phyloP scores from a whole-genome alignment of 805 yeast genomes.

The Grigorovia transvaalensis region DNA sequence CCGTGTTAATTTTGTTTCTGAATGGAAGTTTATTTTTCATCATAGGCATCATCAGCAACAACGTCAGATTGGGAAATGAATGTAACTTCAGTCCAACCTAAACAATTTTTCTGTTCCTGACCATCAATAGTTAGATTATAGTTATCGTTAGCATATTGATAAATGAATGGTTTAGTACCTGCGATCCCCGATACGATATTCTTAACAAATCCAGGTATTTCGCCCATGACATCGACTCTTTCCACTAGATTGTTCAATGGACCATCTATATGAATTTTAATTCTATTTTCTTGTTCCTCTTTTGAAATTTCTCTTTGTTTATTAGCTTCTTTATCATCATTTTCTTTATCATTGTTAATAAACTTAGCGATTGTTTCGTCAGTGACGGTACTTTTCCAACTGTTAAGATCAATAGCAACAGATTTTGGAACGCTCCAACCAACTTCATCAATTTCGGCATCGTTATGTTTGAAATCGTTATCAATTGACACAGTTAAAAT shows the following conservation, averaged over 20 bases:
- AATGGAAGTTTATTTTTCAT: constrained; percentile 3
- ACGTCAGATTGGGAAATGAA: constrained; percentile 26
- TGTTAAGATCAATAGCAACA: constrained; percentile 49
- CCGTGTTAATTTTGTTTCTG: background rate
- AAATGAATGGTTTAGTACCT: constrained; percentile 94
- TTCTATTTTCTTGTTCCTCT: constrained; percentile 16
- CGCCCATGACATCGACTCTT: constrained; percentile 96
- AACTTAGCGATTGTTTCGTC: constrained; percentile 31
- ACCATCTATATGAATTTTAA: constrained; percentile 48
- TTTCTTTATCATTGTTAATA: constrained; percentile 9
- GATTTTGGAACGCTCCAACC: constrained; percentile 85
- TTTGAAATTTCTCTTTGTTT: background rate
- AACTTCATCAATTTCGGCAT: constrained; percentile 54
- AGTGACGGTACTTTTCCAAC: constrained; percentile 36
- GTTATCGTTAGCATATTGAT: constrained; percentile 67
- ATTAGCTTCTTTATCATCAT: constrained; percentile 12
- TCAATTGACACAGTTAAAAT: constrained; percentile 56
- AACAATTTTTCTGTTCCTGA: constrained; percentile 16
- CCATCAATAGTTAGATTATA: constrained; percentile 17
- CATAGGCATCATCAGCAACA: constrained; percentile 16
- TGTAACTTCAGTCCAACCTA: constrained; percentile 28
- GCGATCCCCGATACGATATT: constrained; percentile 88
- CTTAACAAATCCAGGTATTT: constrained; percentile 89
- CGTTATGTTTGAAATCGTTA: constrained; percentile 52
- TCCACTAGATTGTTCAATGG: constrained; percentile 55